Base-by-base conservation (phyloP, 2,329 filamentous ascomycete species). In the Colletotrichum lini region DNA sequence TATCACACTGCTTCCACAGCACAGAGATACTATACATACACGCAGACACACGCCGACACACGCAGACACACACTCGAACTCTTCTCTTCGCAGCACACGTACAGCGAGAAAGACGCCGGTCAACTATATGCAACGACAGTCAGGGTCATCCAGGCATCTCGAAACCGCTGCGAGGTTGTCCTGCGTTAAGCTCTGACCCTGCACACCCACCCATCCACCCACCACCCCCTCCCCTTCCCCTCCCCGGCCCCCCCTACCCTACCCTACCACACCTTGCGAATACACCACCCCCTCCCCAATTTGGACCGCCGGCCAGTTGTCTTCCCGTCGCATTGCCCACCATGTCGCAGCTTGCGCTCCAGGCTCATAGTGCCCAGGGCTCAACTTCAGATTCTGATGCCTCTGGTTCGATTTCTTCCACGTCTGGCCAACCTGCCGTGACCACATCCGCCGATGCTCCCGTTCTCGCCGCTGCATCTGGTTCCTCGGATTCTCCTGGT, bases 301-400 rank as follows among this genome's bases (percentile, higher is more conserved):
- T 77, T 78, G 78, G 76, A 71, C 74, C 63, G 67, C 66, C 70
- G 67, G 72, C 72, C 70, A 72, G 62, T 72, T 68, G 72, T 72
- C 70, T 72, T 74, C 76, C 75, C 72, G 75, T 77, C 77, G 81
- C 81, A 82, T 82, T 81, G 83, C 79, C 80, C 80, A 85, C 82
- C 83, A 87, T 88, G 86, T 86, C 86, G 82, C 86, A 87, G 81
- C 83, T 84, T 83, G 82, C 82, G 79, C 82, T 82, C 81, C 84
- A 83, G 65, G 59, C 69, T 63, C 65, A 23, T 79, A 80, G 80
- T 79, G 81, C 82, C 77, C 80, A 85, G 77, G 82, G 79, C 79
- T 79, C 78, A 77, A 66, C 60, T 65, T 70, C 67, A 66, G 56
- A 70, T 78, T 80, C 76, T 62, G 68, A 58, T 67, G 68, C 57